Conservation (phyloP, 179 eudicot genomes). For the Beta corolliflora region DNA sequence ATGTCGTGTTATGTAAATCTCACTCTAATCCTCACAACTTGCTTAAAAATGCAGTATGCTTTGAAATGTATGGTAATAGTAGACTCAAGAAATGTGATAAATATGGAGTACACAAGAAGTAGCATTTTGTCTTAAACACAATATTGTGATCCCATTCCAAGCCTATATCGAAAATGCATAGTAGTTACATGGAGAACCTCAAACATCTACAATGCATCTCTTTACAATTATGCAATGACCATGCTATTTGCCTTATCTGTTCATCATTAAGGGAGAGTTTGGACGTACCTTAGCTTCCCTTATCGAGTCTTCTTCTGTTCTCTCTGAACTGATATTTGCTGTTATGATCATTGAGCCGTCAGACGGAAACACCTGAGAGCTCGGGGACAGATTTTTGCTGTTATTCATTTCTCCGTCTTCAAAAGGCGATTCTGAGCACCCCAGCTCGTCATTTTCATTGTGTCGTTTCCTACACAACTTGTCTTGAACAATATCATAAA, state of each 20-base stretch:
- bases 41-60: background rate
- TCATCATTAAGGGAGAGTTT: conserved; percentile 40
- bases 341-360: conserved; percentile 27
- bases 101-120: background rate
- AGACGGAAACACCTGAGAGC: conserved; percentile 42
- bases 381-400: conserved; percentile 39
- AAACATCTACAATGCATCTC: background rate
- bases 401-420: conserved; percentile 39
- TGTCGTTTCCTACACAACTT: conserved; percentile 48
- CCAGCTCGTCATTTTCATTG: conserved; percentile 33
- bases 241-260: conserved; percentile 44
- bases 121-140: conserved; percentile 4
- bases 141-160: conserved; percentile 12
- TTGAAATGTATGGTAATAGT: background rate
- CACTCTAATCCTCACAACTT: background rate
- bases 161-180: background rate
- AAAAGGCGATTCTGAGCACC: conserved; percentile 43
- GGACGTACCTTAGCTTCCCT: conserved; percentile 34
- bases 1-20: background rate
- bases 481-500: conserved; percentile 72
- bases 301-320: conserved; percentile 38
- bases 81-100: background rate
- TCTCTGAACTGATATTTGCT: conserved; percentile 36
- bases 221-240: background rate
- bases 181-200: background rate